These are phyloP conservation scores for Colletotrichum chlorophyti DNA, from an alignment of 2,329 filamentous ascomycete genomes.

Conservation along the genomic window DNA sequence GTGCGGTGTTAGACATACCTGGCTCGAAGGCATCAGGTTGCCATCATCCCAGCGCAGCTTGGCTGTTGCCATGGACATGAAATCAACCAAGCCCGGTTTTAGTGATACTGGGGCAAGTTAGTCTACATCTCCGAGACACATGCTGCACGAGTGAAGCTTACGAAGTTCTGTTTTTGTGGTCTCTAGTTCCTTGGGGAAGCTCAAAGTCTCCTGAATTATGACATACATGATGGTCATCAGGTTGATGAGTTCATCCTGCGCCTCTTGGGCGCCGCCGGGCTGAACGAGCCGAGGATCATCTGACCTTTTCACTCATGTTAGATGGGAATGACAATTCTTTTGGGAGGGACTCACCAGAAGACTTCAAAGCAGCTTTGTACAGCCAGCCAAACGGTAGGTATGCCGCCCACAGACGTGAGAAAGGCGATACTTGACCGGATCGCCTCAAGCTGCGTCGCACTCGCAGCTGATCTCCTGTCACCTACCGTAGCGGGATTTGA, in stretches of 20 bases:
- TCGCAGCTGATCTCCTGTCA: slow-evolving; percentile 57
- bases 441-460: slow-evolving; percentile 61
- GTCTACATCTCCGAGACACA: slow-evolving; percentile 17
- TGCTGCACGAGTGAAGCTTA: slow-evolving; percentile 42
- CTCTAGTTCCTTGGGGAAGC: slow-evolving; percentile 56
- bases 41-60: slow-evolving; percentile 78
- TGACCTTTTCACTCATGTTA: slow-evolving; percentile 46
- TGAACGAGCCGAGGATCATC: slow-evolving; percentile 51
- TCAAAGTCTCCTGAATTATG: slow-evolving; percentile 62
- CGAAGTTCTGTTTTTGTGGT: slow-evolving; percentile 56
- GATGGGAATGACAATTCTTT: slow-evolving; percentile 24
- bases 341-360: slow-evolving; percentile 53
- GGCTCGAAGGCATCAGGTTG: slow-evolving; percentile 65
- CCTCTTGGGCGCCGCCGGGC: slow-evolving; percentile 52
- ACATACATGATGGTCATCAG: slow-evolving; percentile 70
- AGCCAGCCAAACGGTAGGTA: slow-evolving; percentile 58
- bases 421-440: slow-evolving; percentile 63
- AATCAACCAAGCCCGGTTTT: slow-evolving; percentile 73
- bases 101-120: slow-evolving; percentile 54
- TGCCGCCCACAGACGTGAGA: slow-evolving; percentile 57
- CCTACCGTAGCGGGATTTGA: slow-evolving; percentile 56
- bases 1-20: slow-evolving; percentile 54
- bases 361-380: slow-evolving; percentile 56
- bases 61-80: slow-evolving; percentile 73
- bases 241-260: slow-evolving; percentile 67